phyloP scores from a whole-genome alignment of 139 green algal species.

The Monoraphidium neglectum region DNA sequence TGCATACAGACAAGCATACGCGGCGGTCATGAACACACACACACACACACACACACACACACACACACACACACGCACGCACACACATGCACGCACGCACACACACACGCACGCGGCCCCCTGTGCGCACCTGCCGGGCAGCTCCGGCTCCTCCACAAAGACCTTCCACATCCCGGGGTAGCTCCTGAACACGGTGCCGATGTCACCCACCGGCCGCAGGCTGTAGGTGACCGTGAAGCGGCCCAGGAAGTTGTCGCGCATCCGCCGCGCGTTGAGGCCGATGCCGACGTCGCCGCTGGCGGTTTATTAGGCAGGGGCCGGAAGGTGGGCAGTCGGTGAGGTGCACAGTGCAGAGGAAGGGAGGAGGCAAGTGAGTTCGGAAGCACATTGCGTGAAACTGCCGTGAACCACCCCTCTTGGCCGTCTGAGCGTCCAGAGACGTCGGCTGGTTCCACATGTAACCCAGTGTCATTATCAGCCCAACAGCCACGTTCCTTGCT shows the following conservation, averaged over 20 bases:
- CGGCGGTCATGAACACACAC: no score
- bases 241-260: conserved; percentile 78
- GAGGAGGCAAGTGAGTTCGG: neutral
- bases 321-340: neutral
- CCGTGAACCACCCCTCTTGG: no score
- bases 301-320: neutral
- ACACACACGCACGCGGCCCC: neutral
- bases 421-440: no score
- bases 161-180: conserved; percentile 88
- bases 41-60: no score
- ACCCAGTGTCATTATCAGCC: no score
- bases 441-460: no score
- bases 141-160: conserved; percentile 54
- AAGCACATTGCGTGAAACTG: no score
- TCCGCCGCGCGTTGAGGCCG: conserved; percentile 87
- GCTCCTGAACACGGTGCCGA: conserved; percentile 73
- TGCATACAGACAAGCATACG: no score
- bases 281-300: conserved; percentile 92
- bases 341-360: neutral
- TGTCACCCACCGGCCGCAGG: conserved; percentile 79
- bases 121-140: conserved; percentile 39
- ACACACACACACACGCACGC: no score
- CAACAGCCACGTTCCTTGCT: no score
- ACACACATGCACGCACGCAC: neutral
- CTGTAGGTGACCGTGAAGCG: conserved; percentile 88